Evolutionary conservation across 2,329 filamentous ascomycete genomes (phyloP).

Genomic region (Chrysoporthe cubensis): DNA sequence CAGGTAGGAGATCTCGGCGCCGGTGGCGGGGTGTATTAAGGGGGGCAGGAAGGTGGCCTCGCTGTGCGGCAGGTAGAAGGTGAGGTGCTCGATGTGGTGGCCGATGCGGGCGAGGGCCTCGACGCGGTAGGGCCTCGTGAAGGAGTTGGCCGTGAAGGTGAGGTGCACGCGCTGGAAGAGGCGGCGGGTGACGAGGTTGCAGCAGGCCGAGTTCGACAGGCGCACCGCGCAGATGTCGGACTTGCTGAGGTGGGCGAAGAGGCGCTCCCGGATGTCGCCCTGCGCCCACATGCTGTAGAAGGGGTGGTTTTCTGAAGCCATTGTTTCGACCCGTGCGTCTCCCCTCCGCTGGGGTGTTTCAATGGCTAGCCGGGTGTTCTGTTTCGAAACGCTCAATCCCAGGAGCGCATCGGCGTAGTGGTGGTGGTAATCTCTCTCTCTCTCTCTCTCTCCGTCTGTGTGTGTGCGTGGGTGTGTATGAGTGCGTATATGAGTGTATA

Average conservation of each 20-base stretch:
- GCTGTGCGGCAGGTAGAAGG: constrained; percentile 76
- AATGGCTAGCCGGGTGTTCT: constrained; percentile 2
- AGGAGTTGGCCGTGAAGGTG: constrained; percentile 74
- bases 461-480: not conserved
- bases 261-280: constrained; percentile 51
- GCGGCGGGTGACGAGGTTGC: constrained; percentile 68
- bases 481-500: not conserved
- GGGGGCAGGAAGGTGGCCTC: constrained; percentile 82
- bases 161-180: constrained; percentile 72
- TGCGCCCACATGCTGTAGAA: constrained; percentile 62
- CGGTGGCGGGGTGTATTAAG: constrained; percentile 77
- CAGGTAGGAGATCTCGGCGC: constrained; percentile 77
- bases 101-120: constrained; percentile 78
- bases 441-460: not conserved
- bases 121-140: constrained; percentile 74
- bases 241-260: constrained; percentile 55
- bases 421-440: not conserved
- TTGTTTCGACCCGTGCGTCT: constrained; percentile 42
- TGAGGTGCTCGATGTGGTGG: constrained; percentile 76
- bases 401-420: not conserved
- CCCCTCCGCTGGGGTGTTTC: constrained; percentile 12
- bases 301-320: constrained; percentile 54
- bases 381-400: not conserved
- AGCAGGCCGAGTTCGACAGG: constrained; percentile 70
- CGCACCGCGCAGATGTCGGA: constrained; percentile 63